These are phyloP conservation scores for Tritrichomonas musculus DNA, from an alignment of 208 protist genomes.

Conservation along the genomic window DNA sequence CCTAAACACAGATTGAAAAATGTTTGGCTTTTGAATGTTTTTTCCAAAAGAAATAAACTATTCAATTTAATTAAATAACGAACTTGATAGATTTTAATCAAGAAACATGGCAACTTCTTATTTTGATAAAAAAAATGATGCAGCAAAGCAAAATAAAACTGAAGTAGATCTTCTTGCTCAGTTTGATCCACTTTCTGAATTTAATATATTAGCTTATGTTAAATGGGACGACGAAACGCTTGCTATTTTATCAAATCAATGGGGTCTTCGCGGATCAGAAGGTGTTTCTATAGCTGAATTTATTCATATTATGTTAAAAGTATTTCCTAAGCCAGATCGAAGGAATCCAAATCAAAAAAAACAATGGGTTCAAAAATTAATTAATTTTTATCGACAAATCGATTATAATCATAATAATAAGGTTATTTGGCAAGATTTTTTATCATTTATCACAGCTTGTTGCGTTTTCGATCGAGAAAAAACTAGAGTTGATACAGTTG, in stretches of 20 bases:
- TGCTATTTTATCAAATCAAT: background rate
- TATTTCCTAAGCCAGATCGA: constrained; percentile 12
- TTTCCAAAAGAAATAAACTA: too few species aligned
- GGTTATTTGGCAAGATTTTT: background rate
- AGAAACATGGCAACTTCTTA: too few species aligned
- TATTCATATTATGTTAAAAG: constrained; percentile 1
- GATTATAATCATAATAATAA: background rate
- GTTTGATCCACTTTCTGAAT: constrained; percentile 18
- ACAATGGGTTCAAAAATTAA: background rate
- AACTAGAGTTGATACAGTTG: constrained; percentile 19
- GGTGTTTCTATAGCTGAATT: background rate
- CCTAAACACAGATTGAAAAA: too few species aligned
- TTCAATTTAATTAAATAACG: too few species aligned
- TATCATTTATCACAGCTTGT: constrained; percentile 24
- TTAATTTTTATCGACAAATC: constrained; percentile 30
- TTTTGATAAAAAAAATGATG: background rate
- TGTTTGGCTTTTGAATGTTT: too few species aligned
- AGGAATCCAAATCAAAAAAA: background rate
- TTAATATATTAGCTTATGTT: background rate
- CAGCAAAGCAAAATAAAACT: background rate
- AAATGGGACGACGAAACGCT: constrained; percentile 12
- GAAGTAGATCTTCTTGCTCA: background rate
- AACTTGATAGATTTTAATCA: too few species aligned
- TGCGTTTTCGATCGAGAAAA: constrained; percentile 29
- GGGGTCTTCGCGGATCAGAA: background rate